Conservation (phyloP, 441 rosid genomes). For the Adansonia madagascariensis region DNA sequence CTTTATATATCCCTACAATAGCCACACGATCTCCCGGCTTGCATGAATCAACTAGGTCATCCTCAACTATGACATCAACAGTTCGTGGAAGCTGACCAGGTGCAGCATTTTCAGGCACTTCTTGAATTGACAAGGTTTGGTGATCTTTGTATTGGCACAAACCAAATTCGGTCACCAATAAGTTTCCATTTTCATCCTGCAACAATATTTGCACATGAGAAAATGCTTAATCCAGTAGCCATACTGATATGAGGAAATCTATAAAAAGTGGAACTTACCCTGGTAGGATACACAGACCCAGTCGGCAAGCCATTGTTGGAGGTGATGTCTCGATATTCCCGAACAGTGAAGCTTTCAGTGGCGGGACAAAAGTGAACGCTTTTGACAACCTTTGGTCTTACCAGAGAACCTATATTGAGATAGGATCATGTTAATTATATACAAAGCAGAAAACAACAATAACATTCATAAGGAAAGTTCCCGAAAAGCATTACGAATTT, state of each 20-base stretch:
- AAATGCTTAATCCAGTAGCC: conserved; percentile 17
- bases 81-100: conserved; percentile 99
- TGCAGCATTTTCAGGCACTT: conserved; percentile 97
- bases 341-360: conserved; percentile 68
- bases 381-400: conserved; percentile 96
- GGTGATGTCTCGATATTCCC: conserved; percentile 94
- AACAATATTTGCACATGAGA: conserved; percentile 24
- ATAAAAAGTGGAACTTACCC: conserved; percentile 54
- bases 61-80: conserved; percentile 91
- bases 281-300: conserved; percentile 96
- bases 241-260: conserved; percentile 12
- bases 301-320: conserved; percentile 91
- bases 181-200: conserved; percentile 83
- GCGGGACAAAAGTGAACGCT: conserved; percentile 97
- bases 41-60: conserved; percentile 94
- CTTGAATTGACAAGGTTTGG: conserved; percentile 95
- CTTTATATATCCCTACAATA: conserved; percentile 87
- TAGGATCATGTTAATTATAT: conserved; percentile 9
- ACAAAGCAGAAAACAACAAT: conserved; percentile 25
- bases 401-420: conserved; percentile 79
- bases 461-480: background rate
- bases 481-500: background rate
- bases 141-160: conserved; percentile 93
- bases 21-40: conserved; percentile 99
- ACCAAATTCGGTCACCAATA: conserved; percentile 94